A percentile compares a stretch with the other conserved stretches of the same genome.
These are phyloP conservation scores for Bathelium albidoporum DNA, from an alignment of 495 filamentous ascomycete genomes.

Conservation along the genomic window DNA sequence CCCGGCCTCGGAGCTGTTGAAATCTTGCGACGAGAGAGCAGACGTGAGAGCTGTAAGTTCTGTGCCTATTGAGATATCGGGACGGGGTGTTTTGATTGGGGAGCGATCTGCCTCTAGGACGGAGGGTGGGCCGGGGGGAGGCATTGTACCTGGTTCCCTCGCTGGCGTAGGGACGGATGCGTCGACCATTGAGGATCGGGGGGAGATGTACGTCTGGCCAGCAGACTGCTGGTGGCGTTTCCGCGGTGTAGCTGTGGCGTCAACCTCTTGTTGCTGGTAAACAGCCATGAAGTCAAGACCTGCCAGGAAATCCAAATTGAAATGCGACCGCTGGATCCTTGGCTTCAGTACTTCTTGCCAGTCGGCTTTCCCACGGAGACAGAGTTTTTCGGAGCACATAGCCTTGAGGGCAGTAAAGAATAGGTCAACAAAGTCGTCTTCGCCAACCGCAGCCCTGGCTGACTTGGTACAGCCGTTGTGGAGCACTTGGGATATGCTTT, in stretches of 20 bases:
- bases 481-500: not conserved
- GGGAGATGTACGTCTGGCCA: not conserved
- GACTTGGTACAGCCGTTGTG: not conserved
- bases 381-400: conserved; percentile 7
- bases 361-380: conserved; percentile 11
- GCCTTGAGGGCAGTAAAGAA: not conserved
- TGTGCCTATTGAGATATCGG: conserved; percentile 4
- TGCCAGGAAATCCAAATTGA: conserved; percentile 4
- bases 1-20: not conserved
- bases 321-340: not conserved
- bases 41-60: conserved; percentile 1
- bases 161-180: not conserved
- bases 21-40: conserved; percentile 3
- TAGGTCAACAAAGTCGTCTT: not conserved
- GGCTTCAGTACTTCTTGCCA: conserved; percentile 13
- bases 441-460: not conserved
- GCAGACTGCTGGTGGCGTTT: not conserved
- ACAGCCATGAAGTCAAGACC: too few species aligned
- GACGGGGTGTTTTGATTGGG: not conserved
- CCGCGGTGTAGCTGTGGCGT: not conserved
- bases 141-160: too few species aligned
- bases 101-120: not conserved
- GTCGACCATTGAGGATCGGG: not conserved
- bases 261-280: not conserved
- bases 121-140: too few species aligned